These are phyloP conservation scores for Aspergillus amoenus DNA, from an alignment of 2,329 filamentous ascomycete genomes.

Conservation along the genomic window DNA sequence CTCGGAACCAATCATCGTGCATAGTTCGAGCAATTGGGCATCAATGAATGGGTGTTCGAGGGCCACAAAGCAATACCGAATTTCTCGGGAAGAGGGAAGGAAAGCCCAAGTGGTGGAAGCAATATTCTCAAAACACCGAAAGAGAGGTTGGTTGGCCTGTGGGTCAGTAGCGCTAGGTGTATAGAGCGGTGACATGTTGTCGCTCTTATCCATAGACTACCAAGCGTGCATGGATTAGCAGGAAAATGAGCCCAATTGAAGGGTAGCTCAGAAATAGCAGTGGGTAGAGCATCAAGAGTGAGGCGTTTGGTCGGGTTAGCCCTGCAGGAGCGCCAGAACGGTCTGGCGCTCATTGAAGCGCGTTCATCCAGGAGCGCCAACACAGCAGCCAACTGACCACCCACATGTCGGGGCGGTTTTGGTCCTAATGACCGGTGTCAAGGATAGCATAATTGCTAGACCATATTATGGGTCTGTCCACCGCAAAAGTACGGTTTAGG, in stretches of 20 bases:
- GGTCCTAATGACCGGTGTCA: background rate
- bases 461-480: conserved; percentile 3
- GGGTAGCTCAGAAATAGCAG: conserved; percentile 15
- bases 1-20: conserved; percentile 14
- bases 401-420: conserved; percentile 10
- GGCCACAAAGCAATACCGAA: conserved; percentile 16
- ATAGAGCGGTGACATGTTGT: conserved; percentile 27
- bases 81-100: conserved; percentile 9
- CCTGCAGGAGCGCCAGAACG: conserved; percentile 21
- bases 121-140: conserved; percentile 9
- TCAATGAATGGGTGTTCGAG: conserved; percentile 21
- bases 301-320: conserved; percentile 22
- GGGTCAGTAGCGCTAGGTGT: conserved; percentile 19
- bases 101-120: conserved; percentile 13
- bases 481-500: conserved; percentile 7
- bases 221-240: conserved; percentile 21
- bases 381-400: conserved; percentile 22
- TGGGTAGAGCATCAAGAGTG: conserved; percentile 22
- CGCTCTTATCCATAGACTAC: conserved; percentile 21
- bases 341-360: conserved; percentile 18
- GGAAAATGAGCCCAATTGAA: conserved; percentile 20
- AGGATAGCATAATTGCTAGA: background rate
- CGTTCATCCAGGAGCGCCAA: conserved; percentile 15
- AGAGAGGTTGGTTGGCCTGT: conserved; percentile 19
- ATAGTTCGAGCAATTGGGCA: conserved; percentile 23